A percentile compares a stretch with the other conserved stretches of the same genome.
phyloP scores from a whole-genome alignment of 163 green algal genomes.

The Trebouxia gelatinosa region DNA sequence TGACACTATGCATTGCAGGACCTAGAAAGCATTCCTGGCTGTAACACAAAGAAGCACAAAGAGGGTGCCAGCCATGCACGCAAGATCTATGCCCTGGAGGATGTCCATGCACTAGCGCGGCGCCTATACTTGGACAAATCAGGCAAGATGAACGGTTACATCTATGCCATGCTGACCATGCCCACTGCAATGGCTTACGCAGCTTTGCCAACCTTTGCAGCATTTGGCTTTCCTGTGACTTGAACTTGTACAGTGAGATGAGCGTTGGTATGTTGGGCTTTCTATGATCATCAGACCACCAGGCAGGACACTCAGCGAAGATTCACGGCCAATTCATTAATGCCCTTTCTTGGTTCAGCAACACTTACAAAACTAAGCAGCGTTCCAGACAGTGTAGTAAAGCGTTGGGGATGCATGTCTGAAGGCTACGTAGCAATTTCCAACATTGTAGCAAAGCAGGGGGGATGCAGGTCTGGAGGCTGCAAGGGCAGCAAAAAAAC shows the following conservation, averaged over 20 bases:
- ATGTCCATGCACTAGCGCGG: not conserved
- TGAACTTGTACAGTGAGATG: not conserved
- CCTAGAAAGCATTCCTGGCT: not conserved
- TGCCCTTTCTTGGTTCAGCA: too few species aligned
- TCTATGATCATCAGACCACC: not conserved
- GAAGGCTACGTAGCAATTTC: not conserved
- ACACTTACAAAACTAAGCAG: not conserved
- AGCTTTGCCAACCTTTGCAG: not conserved
- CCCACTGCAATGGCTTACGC: not conserved
- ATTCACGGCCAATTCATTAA: too few species aligned
- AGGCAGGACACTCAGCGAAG: too few species aligned
- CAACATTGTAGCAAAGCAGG: too few species aligned
- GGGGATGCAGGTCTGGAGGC: not conserved
- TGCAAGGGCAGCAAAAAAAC: not conserved
- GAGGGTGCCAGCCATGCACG: not conserved
- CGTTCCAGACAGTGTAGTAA: not conserved
- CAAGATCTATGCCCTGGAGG: constrained; percentile 2
- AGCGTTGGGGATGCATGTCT: not conserved
- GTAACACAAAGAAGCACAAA: not conserved
- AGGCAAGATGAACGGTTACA: not conserved
- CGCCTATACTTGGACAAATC: not conserved
- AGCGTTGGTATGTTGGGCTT: not conserved
- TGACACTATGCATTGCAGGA: not conserved
- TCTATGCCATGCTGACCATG: not conserved
- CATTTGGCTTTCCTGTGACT: not conserved